Percentiles rank a stretch among this genome's conserved stretches.
phyloP scores from a whole-genome alignment of 345 rosid genomes.

The Rhodamnia argentea region DNA sequence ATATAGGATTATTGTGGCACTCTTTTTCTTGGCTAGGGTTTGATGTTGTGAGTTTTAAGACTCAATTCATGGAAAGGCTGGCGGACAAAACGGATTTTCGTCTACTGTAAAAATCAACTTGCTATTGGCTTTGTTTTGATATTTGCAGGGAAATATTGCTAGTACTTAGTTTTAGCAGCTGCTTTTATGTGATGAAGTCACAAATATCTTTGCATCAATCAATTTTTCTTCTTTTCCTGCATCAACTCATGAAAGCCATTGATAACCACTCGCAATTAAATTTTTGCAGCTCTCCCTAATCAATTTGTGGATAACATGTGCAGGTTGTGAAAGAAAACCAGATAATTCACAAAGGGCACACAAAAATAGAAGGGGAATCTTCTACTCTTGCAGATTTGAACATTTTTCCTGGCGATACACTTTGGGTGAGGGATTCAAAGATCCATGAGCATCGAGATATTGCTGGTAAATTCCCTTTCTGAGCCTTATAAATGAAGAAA shows the following conservation, averaged over 20 bases:
- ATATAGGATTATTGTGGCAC: not conserved
- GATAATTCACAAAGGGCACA: constrained; percentile 81
- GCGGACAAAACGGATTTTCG: not conserved
- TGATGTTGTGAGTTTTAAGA: not conserved
- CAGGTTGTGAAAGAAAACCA: constrained; percentile 97
- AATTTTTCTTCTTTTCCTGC: not conserved
- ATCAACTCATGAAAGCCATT: not conserved
- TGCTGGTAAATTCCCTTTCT: constrained; percentile 56
- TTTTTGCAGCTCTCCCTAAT: not conserved
- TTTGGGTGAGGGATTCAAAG: constrained; percentile 97
- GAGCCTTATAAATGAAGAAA: not conserved
- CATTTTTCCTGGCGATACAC: constrained; percentile 89
- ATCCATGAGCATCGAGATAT: constrained; percentile 91
- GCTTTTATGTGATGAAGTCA: not conserved
- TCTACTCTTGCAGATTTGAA: constrained; percentile 96
- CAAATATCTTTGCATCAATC: not conserved
- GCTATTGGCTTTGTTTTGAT: not conserved
- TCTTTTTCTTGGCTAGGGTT: not conserved
- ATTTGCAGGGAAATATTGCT: not conserved
- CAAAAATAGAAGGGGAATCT: constrained; percentile 62
- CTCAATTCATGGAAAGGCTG: not conserved
- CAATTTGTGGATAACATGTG: not conserved
- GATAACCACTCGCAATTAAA: not conserved
- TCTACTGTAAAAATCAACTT: not conserved
- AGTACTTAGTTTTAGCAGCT: not conserved